Base-by-base conservation (phyloP, 1,139 yeast species). In the Suhomyces chickasaworum region DNA sequence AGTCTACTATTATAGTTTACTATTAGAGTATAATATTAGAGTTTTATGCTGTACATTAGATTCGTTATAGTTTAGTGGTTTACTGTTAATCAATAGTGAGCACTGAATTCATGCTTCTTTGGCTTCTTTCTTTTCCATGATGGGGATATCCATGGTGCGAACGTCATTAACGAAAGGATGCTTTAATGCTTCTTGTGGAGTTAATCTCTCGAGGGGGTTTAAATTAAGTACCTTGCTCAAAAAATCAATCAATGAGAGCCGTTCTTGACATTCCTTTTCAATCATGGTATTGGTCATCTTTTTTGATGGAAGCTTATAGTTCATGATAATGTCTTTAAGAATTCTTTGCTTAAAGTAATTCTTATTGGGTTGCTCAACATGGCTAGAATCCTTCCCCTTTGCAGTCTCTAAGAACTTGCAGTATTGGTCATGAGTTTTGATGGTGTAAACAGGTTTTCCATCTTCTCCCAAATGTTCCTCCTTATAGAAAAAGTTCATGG, bases 141-240 rank as follows among this genome's bases (percentile, higher is more conserved):
- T 35, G 29, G 46, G 42, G 6, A 38, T 38, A 17, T 49, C 52
- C 15, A 49, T 44, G n/a, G 48, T 52, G 36, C 38, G 50, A 13
- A 53, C 53, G 48, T 69, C 73, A 41, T 55, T 85, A 17, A 93
- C 81, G 64, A 95, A 93, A 0, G 98, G 98, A 68, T 95, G 99
- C 66, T 83, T 75, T 20, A 86, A 75, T 0, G 98, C 99, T 64
- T 93, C 97, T 57, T 89, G 97, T 9, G 99, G 99, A 0, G 97
- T 89, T 84, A 97, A 86, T 57, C 99, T 78, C 64, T 91, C 97
- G 57, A 93, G 75, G 0, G 99, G 99, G 65, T 91, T 91, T 61
- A 89, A 68, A 56, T 86, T 89, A 49, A 93, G 71, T 9, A 89
- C 78, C 31, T 96, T 96, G 40, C 75, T 68, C 42, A 93, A 74